Evolutionary conservation across 2,329 filamentous ascomycete species (phyloP).

Genomic region (Ascochyta rabiei): DNA sequence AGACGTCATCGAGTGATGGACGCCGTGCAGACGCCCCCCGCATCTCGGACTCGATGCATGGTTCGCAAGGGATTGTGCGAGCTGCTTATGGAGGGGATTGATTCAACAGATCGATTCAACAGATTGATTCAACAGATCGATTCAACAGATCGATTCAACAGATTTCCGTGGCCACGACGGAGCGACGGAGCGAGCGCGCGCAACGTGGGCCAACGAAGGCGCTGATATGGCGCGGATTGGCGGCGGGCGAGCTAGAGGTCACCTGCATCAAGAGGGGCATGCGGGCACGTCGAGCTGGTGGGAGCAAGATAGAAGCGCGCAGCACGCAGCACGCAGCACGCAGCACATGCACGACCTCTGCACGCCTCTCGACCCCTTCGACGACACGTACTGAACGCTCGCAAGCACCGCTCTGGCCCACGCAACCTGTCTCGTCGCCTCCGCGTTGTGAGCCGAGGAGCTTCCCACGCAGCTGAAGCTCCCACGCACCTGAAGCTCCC

Average conservation of each 20-base stretch:
- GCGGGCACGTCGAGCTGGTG: conserved; percentile 13
- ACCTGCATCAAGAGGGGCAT: conserved; percentile 24
- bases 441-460: conserved; percentile 27
- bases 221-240: conserved; percentile 2
- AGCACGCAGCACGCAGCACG: not conserved
- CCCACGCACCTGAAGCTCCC: too few species aligned
- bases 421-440: not conserved
- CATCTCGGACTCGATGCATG: conserved; percentile 6
- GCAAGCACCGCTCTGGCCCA: not conserved
- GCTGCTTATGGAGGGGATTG: not conserved
- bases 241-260: conserved; percentile 6
- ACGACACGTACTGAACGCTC: conserved; percentile 8
- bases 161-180: not conserved
- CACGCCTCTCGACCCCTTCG: conserved; percentile 25
- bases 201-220: conserved; percentile 5
- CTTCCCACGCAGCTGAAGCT: conserved; percentile 21
- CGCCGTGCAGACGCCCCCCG: conserved; percentile 20
- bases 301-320: conserved; percentile 6
- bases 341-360: conserved; percentile 18
- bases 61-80: not conserved
- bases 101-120: conserved; percentile 3
- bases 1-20: conserved; percentile 24
- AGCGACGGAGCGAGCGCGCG: conserved; percentile 3
- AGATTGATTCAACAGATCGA: not conserved
- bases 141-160: conserved; percentile 1